These are phyloP conservation scores for Fusarium sacchari DNA, from an alignment of 2,329 filamentous ascomycete species.

Conservation along the genomic window DNA sequence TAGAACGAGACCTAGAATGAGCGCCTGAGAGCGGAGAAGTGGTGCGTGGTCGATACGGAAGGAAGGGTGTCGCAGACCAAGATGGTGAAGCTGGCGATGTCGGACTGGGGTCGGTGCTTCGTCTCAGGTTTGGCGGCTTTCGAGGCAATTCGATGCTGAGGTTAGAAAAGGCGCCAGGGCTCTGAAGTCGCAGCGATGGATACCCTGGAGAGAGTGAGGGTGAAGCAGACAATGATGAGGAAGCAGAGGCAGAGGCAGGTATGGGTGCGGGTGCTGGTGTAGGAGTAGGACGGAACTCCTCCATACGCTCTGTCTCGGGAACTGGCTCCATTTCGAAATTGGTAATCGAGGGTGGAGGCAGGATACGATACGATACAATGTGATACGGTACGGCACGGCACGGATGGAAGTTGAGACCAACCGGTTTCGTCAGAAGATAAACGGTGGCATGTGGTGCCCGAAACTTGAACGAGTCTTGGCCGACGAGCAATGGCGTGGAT, in stretches of 20 bases:
- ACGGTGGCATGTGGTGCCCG: slow-evolving; percentile 40
- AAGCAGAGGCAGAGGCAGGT: slow-evolving; percentile 22
- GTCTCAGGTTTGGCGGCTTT: slow-evolving; percentile 65
- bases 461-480: slow-evolving; percentile 26
- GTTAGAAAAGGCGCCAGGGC: slow-evolving; percentile 50
- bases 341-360: slow-evolving; percentile 28
- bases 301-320: slow-evolving; percentile 74
- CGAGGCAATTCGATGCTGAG: slow-evolving; percentile 56
- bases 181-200: slow-evolving; percentile 62
- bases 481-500: slow-evolving; percentile 11
- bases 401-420: slow-evolving; percentile 36
- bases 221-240: slow-evolving; percentile 55
- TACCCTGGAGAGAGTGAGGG: slow-evolving; percentile 58
- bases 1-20: slow-evolving; percentile 68
- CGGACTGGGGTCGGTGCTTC: slow-evolving; percentile 67
- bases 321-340: slow-evolving; percentile 69
- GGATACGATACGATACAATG: slow-evolving; percentile 17
- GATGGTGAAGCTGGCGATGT: slow-evolving; percentile 61
- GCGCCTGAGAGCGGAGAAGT: slow-evolving; percentile 68
- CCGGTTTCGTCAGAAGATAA: slow-evolving; percentile 36
- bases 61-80: slow-evolving; percentile 56
- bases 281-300: slow-evolving; percentile 70
- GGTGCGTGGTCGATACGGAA: slow-evolving; percentile 70
- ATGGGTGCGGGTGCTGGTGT: slow-evolving; percentile 64
- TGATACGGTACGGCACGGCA: slow-evolving; percentile 20